A percentile compares a stretch with the other conserved stretches of the same genome.
phyloP scores from a whole-genome alignment of 2,329 filamentous ascomycete species.

The Tolypocladium amazonense region DNA sequence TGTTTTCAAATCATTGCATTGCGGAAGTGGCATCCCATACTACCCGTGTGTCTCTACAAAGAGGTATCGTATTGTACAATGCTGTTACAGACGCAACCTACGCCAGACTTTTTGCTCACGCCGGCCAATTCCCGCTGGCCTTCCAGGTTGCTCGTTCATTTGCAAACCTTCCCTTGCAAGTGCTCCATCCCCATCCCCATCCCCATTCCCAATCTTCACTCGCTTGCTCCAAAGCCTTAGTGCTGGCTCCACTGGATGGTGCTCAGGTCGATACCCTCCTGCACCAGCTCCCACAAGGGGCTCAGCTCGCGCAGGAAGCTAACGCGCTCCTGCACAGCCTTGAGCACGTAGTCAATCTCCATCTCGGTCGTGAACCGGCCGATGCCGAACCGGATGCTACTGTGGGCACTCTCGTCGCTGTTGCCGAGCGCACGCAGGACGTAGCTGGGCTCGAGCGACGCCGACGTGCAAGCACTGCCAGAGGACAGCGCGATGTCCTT shows the following conservation, averaged over 20 bases:
- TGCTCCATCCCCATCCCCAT: background rate
- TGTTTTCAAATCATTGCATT: background rate
- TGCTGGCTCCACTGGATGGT: slow-evolving; percentile 99
- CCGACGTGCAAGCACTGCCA: slow-evolving; percentile 92
- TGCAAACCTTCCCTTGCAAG: background rate
- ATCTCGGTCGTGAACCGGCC: slow-evolving; percentile 90
- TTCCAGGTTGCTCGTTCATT: background rate
- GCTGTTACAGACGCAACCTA: slow-evolving; percentile 20
- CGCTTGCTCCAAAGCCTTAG: slow-evolving; percentile 26
- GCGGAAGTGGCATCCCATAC: background rate
- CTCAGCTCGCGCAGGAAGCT: slow-evolving; percentile 89
- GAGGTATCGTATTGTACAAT: slow-evolving; percentile 23
- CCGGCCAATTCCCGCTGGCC: background rate
- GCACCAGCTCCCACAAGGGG: slow-evolving; percentile 93
- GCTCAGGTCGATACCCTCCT: slow-evolving; percentile 90
- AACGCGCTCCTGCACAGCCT: slow-evolving; percentile 84
- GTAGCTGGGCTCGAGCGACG: slow-evolving; percentile 92
- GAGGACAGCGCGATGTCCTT: slow-evolving; percentile 98
- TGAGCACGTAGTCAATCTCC: slow-evolving; percentile 95
- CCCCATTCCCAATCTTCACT: background rate
- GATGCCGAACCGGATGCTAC: slow-evolving; percentile 95
- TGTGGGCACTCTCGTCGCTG: slow-evolving; percentile 95
- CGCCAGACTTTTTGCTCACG: slow-evolving; percentile 2
- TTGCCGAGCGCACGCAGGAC: slow-evolving; percentile 88
- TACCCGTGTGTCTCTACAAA: slow-evolving; percentile 5